phyloP scores from a whole-genome alignment of 352 stramenopile species.

The Globisporangium splendens region DNA sequence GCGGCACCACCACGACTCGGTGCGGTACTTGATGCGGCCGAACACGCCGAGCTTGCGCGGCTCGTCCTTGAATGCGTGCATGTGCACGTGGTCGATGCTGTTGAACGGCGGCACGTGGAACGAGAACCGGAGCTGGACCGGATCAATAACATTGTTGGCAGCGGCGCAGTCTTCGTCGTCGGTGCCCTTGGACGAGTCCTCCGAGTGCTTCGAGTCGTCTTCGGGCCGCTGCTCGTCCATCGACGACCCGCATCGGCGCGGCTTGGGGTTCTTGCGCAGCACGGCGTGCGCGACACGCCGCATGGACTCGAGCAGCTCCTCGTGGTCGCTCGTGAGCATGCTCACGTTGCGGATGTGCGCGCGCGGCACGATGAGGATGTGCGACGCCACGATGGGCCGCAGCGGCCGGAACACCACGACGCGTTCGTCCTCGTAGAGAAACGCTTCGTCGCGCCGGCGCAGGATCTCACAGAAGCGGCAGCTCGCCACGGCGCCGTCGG shows the following conservation, averaged over 20 bases:
- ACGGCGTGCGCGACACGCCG: slow-evolving; percentile 48
- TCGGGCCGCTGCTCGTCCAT: neutral
- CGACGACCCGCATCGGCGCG: neutral
- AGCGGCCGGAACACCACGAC: slow-evolving; percentile 79
- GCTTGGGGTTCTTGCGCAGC: slow-evolving; percentile 15
- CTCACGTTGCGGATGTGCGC: slow-evolving; percentile 81
- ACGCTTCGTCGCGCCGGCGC: slow-evolving; percentile 42
- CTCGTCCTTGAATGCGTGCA: slow-evolving; percentile 69
- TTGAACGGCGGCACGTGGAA: slow-evolving; percentile 78
- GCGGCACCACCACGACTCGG: slow-evolving; percentile 81
- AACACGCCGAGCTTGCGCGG: slow-evolving; percentile 39
- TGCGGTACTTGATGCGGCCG: slow-evolving; percentile 75
- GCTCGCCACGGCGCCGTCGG: slow-evolving; percentile 49
- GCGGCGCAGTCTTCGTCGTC: slow-evolving; percentile 13
- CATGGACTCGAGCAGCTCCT: slow-evolving; percentile 60
- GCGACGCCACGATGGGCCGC: slow-evolving; percentile 56
- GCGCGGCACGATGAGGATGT: slow-evolving; percentile 79
- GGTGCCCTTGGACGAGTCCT: slow-evolving; percentile 11
- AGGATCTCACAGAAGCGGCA: slow-evolving; percentile 86
- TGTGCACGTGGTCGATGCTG: slow-evolving; percentile 89
- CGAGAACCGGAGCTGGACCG: slow-evolving; percentile 6
- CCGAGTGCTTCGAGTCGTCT: slow-evolving; percentile 9
- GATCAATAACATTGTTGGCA: neutral
- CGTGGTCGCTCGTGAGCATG: slow-evolving; percentile 42
- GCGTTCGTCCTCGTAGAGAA: slow-evolving; percentile 75